Evolutionary conservation across 2,329 filamentous ascomycete genomes (phyloP).

Genomic region (Thelonectria blattea): DNA sequence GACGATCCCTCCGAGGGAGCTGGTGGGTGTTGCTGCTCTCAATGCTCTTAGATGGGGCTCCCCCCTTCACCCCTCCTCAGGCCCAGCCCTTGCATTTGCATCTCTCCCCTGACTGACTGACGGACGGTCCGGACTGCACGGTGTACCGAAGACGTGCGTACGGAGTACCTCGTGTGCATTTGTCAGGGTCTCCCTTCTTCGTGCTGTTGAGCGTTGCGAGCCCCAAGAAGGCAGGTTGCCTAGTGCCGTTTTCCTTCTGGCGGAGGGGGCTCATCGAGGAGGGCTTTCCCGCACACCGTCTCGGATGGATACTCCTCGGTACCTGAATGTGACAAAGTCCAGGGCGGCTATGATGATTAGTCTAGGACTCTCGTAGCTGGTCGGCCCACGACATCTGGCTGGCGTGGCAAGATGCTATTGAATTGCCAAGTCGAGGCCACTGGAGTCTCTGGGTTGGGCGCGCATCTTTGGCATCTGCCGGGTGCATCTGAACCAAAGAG

Average conservation of each 20-base stretch:
- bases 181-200: neutral
- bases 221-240: neutral
- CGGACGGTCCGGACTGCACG: slow-evolving; percentile 22
- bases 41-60: neutral
- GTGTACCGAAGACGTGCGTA: neutral
- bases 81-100: neutral
- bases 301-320: neutral
- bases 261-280: slow-evolving; percentile 11
- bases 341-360: neutral
- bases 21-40: neutral
- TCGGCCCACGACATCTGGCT: slow-evolving; percentile 28
- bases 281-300: neutral
- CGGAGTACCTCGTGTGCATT: neutral
- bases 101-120: neutral
- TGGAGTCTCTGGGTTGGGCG: slow-evolving; percentile 15
- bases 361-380: neutral
- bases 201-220: slow-evolving; percentile 27
- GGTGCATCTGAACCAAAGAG: slow-evolving; percentile 26
- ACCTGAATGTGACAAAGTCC: slow-evolving; percentile 6
- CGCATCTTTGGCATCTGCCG: slow-evolving; percentile 32
- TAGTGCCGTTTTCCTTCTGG: slow-evolving; percentile 23
- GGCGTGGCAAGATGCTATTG: slow-evolving; percentile 35
- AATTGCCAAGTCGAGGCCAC: slow-evolving; percentile 18
- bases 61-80: neutral
- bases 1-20: neutral